Conservation (phyloP, 1,284 basidiomycete species). For the Afroboletus lepidellus region DNA sequence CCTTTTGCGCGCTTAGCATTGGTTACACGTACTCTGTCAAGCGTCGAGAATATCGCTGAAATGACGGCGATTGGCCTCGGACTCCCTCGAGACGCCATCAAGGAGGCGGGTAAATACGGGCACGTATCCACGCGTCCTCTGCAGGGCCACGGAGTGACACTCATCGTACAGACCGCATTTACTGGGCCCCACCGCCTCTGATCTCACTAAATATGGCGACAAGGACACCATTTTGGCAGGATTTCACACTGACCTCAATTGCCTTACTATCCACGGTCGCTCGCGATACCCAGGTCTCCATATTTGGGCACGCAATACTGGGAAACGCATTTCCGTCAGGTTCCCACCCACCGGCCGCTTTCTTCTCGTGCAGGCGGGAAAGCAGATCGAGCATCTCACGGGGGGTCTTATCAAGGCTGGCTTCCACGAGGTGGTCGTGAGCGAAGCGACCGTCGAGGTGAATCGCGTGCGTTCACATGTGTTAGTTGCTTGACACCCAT, state of each 20-base stretch:
- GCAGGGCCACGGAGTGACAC: neutral
- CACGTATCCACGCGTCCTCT: conserved; percentile 34
- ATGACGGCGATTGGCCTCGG: conserved; percentile 84
- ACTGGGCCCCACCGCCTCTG: conserved; percentile 88
- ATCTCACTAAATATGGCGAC: conserved; percentile 74
- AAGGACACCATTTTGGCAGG: conserved; percentile 85
- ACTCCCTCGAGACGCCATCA: conserved; percentile 64
- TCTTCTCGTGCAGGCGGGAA: conserved; percentile 85
- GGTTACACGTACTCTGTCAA: conserved; percentile 30
- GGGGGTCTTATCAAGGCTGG: conserved; percentile 90
- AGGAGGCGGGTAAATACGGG: conserved; percentile 81
- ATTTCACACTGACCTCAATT: conserved; percentile 86
- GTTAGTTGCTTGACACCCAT: conserved; percentile 1
- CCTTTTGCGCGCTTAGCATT: neutral
- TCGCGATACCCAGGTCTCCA: conserved; percentile 83
- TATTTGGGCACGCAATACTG: conserved; percentile 90
- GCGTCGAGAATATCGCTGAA: conserved; percentile 76
- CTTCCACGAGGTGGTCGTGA: conserved; percentile 90
- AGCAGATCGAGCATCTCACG: conserved; percentile 87
- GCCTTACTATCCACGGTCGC: conserved; percentile 86
- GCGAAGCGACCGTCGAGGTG: conserved; percentile 72
- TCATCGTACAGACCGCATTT: conserved; percentile 66
- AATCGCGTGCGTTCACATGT: conserved; percentile 8
- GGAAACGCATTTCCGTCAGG: conserved; percentile 80
- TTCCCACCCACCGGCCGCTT: conserved; percentile 74